Conservation (phyloP, 129 eudicot species). For the Apium graveolens region DNA sequence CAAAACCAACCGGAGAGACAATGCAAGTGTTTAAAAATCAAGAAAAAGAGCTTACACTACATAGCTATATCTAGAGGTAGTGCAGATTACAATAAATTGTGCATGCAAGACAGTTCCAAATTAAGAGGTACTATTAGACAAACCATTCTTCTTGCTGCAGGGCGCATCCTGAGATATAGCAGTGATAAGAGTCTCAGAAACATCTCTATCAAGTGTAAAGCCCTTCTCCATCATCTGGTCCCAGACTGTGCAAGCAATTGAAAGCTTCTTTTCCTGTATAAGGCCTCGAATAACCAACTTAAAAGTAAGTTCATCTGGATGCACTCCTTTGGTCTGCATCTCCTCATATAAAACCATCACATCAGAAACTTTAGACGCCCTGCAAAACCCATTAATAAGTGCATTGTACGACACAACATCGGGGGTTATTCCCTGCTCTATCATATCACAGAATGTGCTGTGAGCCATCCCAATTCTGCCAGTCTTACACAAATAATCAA, state of each 20-base stretch:
- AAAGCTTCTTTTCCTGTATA: slow-evolving; percentile 47
- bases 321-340: slow-evolving; percentile 49
- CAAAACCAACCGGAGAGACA: background rate
- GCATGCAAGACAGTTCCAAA: background rate
- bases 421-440: slow-evolving; percentile 48
- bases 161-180: slow-evolving; percentile 39
- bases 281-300: slow-evolving; percentile 64
- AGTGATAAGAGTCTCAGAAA: slow-evolving; percentile 54
- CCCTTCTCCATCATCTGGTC: slow-evolving; percentile 96
- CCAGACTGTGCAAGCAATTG: slow-evolving; percentile 71
- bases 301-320: slow-evolving; percentile 84
- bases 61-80: background rate
- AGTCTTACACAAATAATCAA: slow-evolving; percentile 69
- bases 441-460: slow-evolving; percentile 59
- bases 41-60: background rate
- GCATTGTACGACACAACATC: slow-evolving; percentile 81
- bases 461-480: slow-evolving; percentile 48
- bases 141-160: slow-evolving; percentile 20
- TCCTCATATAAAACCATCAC: slow-evolving; percentile 66
- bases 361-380: slow-evolving; percentile 51
- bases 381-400: slow-evolving; percentile 69
- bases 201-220: slow-evolving; percentile 71
- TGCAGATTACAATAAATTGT: background rate
- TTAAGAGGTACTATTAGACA: slow-evolving; percentile 6
- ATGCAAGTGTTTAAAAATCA: background rate